Evolutionary conservation across 2,329 filamentous ascomycete species (phyloP), one percentile per base, ranked within the genome.

Genomic region (Curvularia sp.): DNA sequence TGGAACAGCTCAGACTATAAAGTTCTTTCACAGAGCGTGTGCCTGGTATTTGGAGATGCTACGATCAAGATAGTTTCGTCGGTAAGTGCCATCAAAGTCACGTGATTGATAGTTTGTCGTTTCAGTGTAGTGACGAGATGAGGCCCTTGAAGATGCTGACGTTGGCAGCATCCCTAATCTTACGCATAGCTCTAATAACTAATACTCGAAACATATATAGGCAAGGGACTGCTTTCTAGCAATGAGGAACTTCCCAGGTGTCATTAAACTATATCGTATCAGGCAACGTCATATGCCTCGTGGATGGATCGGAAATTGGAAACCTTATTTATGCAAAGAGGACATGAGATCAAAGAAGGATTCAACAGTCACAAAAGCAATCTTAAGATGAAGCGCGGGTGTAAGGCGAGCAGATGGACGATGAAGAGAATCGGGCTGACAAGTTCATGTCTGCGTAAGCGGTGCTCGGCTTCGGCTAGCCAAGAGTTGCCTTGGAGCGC

Each of bases 401-500:
- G 52, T 36, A 55, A 32, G 51, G 59, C 28, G 51, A 61, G 19
- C 27, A 28, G 19, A 43, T 61, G 2, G 30, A 42, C n/a, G 59
- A 51, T 27, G 47, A 59, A 6, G 59, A 59, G 43, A 42, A 56
- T 27, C 43, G 50, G 32, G 56, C 59, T 32, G 48, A 55, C 25
- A 48, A 52, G 15, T 36, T 55, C 23, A 34, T 59, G 3, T 50
- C 57, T 30, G 19, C 47, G 28, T 36, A 32, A 53, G 48, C 27
- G 10, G 36, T 15, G n/a, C 15, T 7, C 9, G 15, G 27, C 49
- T 41, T 23, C 2, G 10, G 6, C 19, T 5, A 5, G 2, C 9
- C 28, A 12, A 30, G n/a, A 4, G 18, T 19, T 9, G 1, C 15
- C 15, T 12, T 2, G 5, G 3, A 38, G 30, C 21, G 12, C 32